Conservation (phyloP, 2,329 filamentous ascomycete genomes). For the Aureobasidium sp. region DNA sequence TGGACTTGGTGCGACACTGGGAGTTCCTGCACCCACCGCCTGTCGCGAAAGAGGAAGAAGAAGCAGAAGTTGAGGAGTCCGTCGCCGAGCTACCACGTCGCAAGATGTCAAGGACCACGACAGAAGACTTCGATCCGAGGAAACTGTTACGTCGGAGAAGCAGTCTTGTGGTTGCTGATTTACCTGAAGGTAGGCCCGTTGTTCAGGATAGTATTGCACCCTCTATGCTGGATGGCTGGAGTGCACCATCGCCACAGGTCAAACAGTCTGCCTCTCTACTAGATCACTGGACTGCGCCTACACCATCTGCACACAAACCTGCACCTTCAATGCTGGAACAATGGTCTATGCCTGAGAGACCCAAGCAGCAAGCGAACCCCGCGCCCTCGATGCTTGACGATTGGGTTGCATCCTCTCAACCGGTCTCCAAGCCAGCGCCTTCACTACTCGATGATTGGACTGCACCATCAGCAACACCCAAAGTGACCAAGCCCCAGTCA, state of each 20-base stretch:
- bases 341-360: slow-evolving; percentile 16
- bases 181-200: slow-evolving; percentile 37
- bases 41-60: slow-evolving; percentile 2
- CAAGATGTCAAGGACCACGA: slow-evolving; percentile 12
- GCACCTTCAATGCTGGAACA: slow-evolving; percentile 22
- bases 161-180: slow-evolving; percentile 73
- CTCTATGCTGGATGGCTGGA: slow-evolving; percentile 23
- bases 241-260: neutral
- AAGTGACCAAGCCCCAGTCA: neutral
- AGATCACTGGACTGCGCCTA: slow-evolving; percentile 17
- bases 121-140: slow-evolving; percentile 50
- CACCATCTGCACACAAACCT: slow-evolving; percentile 7
- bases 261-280: slow-evolving; percentile 28
- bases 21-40: slow-evolving; percentile 48
- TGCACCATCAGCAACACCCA: neutral
- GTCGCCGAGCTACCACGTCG: slow-evolving; percentile 17
- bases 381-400: slow-evolving; percentile 14
- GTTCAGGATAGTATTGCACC: slow-evolving; percentile 31
- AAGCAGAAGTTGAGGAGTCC: slow-evolving; percentile 26
- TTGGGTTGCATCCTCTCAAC: neutral
- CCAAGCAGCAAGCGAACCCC: neutral
- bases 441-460: slow-evolving; percentile 21
- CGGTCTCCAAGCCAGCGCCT: slow-evolving; percentile 26
- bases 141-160: slow-evolving; percentile 64
- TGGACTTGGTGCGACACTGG: slow-evolving; percentile 80